phyloP scores from a whole-genome alignment of 495 filamentous ascomycete species.

The Jackrogersella multiformis region DNA sequence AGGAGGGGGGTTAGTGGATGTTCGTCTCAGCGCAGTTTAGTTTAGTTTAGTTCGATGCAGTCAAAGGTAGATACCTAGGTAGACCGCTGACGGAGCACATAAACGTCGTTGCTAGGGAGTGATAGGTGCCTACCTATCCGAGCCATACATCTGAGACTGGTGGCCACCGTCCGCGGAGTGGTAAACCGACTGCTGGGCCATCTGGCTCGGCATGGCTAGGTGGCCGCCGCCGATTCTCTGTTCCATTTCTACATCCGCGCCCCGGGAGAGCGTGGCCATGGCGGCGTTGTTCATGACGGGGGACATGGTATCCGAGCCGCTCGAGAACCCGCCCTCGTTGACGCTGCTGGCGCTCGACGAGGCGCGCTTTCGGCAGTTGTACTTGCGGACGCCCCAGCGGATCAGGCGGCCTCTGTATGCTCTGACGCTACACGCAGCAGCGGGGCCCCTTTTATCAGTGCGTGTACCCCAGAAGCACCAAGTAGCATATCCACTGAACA shows the following conservation, averaged over 20 bases:
- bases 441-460: constrained; percentile 4
- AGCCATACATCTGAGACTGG: constrained; percentile 5
- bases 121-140: constrained; percentile 22
- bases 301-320: constrained; percentile 16
- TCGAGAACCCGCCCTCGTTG: constrained; percentile 8
- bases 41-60: too few relatives aligned
- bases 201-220: constrained; percentile 24
- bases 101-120: too few relatives aligned
- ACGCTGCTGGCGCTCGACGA: constrained; percentile 12
- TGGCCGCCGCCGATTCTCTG: background rate
- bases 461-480: too few relatives aligned
- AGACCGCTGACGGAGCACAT: too few relatives aligned
- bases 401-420: constrained; percentile 58
- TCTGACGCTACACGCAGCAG: constrained; percentile 9
- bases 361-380: constrained; percentile 49
- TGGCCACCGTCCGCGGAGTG: background rate
- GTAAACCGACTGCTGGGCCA: constrained; percentile 15
- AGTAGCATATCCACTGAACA: too few relatives aligned
- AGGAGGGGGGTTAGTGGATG: background rate
- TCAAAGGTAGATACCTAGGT: too few relatives aligned
- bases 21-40: background rate
- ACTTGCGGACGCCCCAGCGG: constrained; percentile 57
- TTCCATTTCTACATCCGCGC: background rate
- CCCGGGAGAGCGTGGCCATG: background rate
- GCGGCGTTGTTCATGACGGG: constrained; percentile 4